Evolutionary conservation across 495 filamentous ascomycete species (phyloP).

Genomic region (Aspergillus leporis): DNA sequence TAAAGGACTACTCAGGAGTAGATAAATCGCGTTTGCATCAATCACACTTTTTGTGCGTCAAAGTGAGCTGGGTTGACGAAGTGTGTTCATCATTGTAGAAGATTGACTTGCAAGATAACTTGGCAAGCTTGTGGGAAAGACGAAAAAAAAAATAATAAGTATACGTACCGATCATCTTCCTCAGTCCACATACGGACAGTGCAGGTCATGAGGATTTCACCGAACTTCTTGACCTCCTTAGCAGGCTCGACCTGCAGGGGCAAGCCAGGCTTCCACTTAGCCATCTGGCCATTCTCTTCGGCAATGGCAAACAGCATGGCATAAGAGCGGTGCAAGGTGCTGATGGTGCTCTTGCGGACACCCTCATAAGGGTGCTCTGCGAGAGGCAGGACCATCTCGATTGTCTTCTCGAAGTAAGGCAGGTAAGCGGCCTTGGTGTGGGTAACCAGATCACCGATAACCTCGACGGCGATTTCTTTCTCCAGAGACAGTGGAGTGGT

Average conservation of each 20-base stretch:
- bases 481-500: conserved; percentile 88
- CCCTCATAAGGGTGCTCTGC: conserved; percentile 90
- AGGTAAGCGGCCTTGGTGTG: conserved; percentile 74
- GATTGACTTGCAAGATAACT: neutral
- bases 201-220: conserved; percentile 79
- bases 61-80: conserved; percentile 99
- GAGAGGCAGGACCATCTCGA: conserved; percentile 76
- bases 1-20: conserved; percentile 31
- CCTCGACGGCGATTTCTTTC: conserved; percentile 96
- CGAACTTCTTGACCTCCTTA: conserved; percentile 78
- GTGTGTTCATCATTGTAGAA: conserved; percentile 73
- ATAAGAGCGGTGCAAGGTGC: conserved; percentile 90
- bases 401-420: conserved; percentile 88
- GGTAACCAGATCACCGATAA: conserved; percentile 87
- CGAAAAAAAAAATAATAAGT: conserved; percentile 25
- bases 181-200: conserved; percentile 84
- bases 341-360: conserved; percentile 84
- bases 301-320: conserved; percentile 85
- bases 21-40: conserved; percentile 87
- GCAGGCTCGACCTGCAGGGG: conserved; percentile 78
- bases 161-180: conserved; percentile 86
- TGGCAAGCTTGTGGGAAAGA: conserved; percentile 15
- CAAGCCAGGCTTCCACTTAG: conserved; percentile 86
- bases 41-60: conserved; percentile 74
- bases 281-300: conserved; percentile 74